Percentiles rank a stretch among this genome's conserved stretches.
Evolutionary conservation across 352 stramenopile genomes (phyloP).

Genomic region (Globisporangium okanoganense): DNA sequence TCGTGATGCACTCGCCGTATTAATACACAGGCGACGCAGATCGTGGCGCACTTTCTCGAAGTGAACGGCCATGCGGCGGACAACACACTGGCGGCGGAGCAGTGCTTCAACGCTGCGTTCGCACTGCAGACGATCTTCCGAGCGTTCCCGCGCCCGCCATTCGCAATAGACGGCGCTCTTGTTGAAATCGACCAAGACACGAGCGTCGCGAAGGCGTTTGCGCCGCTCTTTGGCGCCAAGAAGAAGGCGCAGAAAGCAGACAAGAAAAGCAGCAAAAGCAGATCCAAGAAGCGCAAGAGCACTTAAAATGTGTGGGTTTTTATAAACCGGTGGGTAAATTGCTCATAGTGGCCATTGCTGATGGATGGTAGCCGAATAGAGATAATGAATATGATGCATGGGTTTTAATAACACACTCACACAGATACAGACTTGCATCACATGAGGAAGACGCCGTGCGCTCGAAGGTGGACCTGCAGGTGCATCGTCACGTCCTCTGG

Average conservation of each 20-base stretch:
- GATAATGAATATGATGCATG: conserved; percentile 13
- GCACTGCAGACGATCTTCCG: conserved; percentile 70
- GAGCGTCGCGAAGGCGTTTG: conserved; percentile 38
- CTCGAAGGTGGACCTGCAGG: conserved; percentile 66
- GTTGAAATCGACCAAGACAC: conserved; percentile 44
- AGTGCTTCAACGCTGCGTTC: conserved; percentile 79
- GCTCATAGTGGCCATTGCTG: neutral
- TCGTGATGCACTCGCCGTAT: neutral
- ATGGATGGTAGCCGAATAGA: conserved; percentile 1
- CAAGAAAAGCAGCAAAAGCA: conserved; percentile 17
- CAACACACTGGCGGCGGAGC: conserved; percentile 39
- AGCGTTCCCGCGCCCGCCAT: conserved; percentile 50
- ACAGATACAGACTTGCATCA: conserved; percentile 15
- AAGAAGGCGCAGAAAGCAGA: conserved; percentile 17
- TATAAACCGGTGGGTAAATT: no score
- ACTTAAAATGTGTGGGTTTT: neutral
- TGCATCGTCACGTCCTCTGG: conserved; percentile 74
- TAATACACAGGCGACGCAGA: conserved; percentile 22
- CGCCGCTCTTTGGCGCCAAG: conserved; percentile 36
- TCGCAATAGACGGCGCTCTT: conserved; percentile 42
- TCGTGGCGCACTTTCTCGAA: conserved; percentile 55
- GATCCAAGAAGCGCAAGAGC: conserved; percentile 43
- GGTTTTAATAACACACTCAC: neutral
- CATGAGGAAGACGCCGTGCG: conserved; percentile 41
- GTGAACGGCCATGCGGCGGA: conserved; percentile 46